A percentile compares a stretch with the other conserved stretches of the same genome.
Evolutionary conservation across 2,329 filamentous ascomycete genomes (phyloP).

Genomic region (Cladophialophora exuberans): DNA sequence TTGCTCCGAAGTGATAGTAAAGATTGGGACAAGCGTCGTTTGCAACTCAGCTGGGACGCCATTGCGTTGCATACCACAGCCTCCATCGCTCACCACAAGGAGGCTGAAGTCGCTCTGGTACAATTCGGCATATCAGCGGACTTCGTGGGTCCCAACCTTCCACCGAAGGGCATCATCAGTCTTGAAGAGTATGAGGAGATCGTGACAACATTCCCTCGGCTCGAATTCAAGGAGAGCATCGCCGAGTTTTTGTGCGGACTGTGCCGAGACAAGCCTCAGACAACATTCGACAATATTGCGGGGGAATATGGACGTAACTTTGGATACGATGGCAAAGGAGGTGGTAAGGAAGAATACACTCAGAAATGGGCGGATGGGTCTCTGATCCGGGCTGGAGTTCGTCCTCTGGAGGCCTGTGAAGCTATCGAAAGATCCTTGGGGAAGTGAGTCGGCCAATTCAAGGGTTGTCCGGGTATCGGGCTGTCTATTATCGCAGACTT

Average conservation of each 20-base stretch:
- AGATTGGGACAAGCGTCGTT: conserved; percentile 44
- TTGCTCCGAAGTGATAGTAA: conserved; percentile 1
- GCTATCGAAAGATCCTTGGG: not conserved
- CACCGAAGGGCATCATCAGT: conserved; percentile 30
- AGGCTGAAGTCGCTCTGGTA: conserved; percentile 26
- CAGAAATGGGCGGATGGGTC: not conserved
- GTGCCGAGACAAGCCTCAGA: conserved; percentile 41
- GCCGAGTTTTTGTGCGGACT: conserved; percentile 40
- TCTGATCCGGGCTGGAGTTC: not conserved
- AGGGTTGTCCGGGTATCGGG: no score
- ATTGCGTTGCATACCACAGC: conserved; percentile 45
- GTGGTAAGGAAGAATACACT: conserved; percentile 17
- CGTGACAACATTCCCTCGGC: conserved; percentile 38
- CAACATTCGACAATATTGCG: conserved; percentile 41
- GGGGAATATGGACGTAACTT: conserved; percentile 36
- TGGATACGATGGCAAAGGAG: conserved; percentile 19
- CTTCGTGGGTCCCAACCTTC: conserved; percentile 29
- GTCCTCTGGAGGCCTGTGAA: not conserved
- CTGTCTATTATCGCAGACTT: no score
- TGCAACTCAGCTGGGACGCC: conserved; percentile 54
- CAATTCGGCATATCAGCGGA: conserved; percentile 26
- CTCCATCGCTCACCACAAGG: conserved; percentile 31
- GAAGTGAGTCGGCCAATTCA: no score
- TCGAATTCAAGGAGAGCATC: conserved; percentile 39
- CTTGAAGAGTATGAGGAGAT: conserved; percentile 39